Conservation (phyloP, 805 yeast species). For the Metschnikowia amazonensis region DNA sequence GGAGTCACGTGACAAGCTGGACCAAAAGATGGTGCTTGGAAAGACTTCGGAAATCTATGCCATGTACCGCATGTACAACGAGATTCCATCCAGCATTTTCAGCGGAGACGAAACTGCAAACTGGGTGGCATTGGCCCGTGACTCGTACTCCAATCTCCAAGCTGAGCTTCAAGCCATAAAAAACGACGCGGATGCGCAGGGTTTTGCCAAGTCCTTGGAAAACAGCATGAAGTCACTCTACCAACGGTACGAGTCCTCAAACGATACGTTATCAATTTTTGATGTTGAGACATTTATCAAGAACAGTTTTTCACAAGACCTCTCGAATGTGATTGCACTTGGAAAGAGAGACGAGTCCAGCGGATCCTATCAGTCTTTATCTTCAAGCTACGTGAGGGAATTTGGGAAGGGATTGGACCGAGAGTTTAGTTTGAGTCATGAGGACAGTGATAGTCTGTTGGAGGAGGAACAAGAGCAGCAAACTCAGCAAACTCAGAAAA, state of each 20-base stretch:
- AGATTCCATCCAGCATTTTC: conserved; percentile 16
- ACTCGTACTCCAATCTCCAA: conserved; percentile 24
- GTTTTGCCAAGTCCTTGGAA: conserved; percentile 1
- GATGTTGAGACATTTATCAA: conserved; percentile 9
- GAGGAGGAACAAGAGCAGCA: too few relatives aligned
- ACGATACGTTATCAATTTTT: conserved; percentile 8
- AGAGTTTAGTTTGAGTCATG: conserved; percentile 22
- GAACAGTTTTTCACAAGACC: conserved; percentile 1
- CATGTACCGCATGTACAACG: conserved; percentile 15
- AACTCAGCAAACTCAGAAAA: too few relatives aligned
- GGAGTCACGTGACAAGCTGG: conserved; percentile 2
- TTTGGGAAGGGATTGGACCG: conserved; percentile 22
- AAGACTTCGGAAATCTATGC: conserved; percentile 7
- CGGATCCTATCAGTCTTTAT: conserved; percentile 23
- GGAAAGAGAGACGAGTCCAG: conserved; percentile 8
- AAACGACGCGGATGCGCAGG: conserved; percentile 10
- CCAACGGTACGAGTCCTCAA: conserved; percentile 6
- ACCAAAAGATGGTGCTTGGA: neutral
- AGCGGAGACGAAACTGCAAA: conserved; percentile 21
- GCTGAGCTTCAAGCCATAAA: conserved; percentile 23
- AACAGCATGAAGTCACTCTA: conserved; percentile 3
- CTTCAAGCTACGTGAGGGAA: conserved; percentile 26
- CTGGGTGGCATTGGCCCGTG: conserved; percentile 24
- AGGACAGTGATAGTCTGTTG: too few relatives aligned
- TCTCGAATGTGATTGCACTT: neutral